These are phyloP conservation scores for Phaeoacremonium minimum DNA, from an alignment of 2,329 filamentous ascomycete species.

Conservation along the genomic window DNA sequence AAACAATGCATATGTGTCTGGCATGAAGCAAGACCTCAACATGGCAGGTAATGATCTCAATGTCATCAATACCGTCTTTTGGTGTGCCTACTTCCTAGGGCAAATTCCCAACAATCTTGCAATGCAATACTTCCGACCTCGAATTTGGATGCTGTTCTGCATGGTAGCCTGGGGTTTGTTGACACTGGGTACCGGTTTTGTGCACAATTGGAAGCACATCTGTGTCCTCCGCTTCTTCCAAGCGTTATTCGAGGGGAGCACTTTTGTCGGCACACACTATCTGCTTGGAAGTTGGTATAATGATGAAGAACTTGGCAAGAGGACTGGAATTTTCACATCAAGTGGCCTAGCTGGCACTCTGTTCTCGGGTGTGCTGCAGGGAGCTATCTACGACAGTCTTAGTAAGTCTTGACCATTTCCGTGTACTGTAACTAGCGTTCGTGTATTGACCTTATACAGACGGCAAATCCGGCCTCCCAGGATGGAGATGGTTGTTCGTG, in stretches of 20 bases:
- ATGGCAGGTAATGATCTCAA: slow-evolving; percentile 5
- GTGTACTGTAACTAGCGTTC: neutral
- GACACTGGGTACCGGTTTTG: slow-evolving; percentile 3
- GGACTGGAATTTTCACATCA: slow-evolving; percentile 3
- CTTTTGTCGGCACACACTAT: slow-evolving; percentile 2
- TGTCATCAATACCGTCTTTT: slow-evolving; percentile 9
- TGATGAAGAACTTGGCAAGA: slow-evolving; percentile 3
- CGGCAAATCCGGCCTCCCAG: slow-evolving; percentile 1
- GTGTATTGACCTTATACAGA: neutral
- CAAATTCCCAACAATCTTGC: slow-evolving; percentile 7
- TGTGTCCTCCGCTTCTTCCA: slow-evolving; percentile 3
- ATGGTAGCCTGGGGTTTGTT: slow-evolving; percentile 4
- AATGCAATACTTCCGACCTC: slow-evolving; percentile 4
- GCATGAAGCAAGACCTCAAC: slow-evolving; percentile 6
- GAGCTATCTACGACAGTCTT: neutral
- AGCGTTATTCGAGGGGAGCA: neutral
- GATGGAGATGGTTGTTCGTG: slow-evolving; percentile 4
- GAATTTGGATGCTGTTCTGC: slow-evolving; percentile 2
- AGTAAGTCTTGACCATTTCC: neutral
- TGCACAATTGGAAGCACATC: slow-evolving; percentile 4
- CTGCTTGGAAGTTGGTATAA: slow-evolving; percentile 5
- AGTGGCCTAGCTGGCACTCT: slow-evolving; percentile 4
- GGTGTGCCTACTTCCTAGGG: slow-evolving; percentile 4
- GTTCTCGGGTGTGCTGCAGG: slow-evolving; percentile 3
- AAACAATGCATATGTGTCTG: slow-evolving; percentile 6